Evolutionary conservation across 208 protist genomes (phyloP), one percentile per base, ranked within the genome.

Genomic region (Crithidia expoeki): DNA sequence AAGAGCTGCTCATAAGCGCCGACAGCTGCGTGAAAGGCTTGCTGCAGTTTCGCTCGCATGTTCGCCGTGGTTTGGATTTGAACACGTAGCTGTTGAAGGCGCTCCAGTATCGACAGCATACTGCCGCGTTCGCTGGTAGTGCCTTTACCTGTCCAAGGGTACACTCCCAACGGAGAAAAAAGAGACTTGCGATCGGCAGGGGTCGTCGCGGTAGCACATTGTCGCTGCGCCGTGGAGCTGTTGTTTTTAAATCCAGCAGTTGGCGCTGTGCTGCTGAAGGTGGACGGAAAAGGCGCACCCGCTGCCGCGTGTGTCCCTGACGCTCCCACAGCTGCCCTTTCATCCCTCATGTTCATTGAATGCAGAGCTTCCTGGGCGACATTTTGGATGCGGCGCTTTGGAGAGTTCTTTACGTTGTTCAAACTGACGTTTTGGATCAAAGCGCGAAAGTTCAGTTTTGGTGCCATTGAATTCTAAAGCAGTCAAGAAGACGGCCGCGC

Each of bases 351-450:
- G 23, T 27, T n/a, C 38, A 46, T 23, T 1, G 67, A 34, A 2
- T 52, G 68, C 10, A 27, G 38, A 9, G 38, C 58, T 47, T 64
- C 33, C 23, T 63, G 27, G 28, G 66, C 79, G 19, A 59, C 71
- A 21, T 49, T 50, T 47, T 61, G 68, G 23, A 83, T 74, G 40
- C 58, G 72, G 27, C 68, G 68, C 40, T 69, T 64, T 16, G 70
- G 80, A 16, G 71, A 71, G 34, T 67, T 76, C 25, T 73, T 81
- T 12, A 78, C 52, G 17, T 64, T 68, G 30, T 59, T 74, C 2
- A 83, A 52, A 0, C 76, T 68, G 2, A 81, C 44, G 12, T 59
- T 32, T 66, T 86, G 81, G 33, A 80, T 73, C 25, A 80, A 33
- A 9, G 63, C 63, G 28, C 75, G 75, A 28, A 80, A 74, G 65